Evolutionary conservation across 1,284 basidiomycete species (phyloP).

Genomic region (Thecaphora frezii): DNA sequence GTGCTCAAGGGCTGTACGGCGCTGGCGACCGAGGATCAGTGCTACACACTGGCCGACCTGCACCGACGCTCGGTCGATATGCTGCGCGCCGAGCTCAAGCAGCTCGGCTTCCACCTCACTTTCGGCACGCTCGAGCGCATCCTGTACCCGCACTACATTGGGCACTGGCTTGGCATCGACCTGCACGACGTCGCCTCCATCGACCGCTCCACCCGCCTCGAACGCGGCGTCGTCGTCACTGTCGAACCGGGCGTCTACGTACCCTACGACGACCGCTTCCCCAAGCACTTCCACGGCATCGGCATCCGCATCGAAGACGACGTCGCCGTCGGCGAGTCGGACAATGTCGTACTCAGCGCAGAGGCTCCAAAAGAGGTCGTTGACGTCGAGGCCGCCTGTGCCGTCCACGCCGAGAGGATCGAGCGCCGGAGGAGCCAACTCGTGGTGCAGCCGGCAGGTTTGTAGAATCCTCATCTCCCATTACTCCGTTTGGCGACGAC

Average conservation of each 20-base stretch:
- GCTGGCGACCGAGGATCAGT: constrained; percentile 62
- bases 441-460: too few species aligned
- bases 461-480: too few species aligned
- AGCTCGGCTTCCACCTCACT: constrained; percentile 73
- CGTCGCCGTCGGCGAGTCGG: constrained; percentile 39
- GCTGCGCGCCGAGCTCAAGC: constrained; percentile 73
- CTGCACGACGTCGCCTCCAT: constrained; percentile 54
- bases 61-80: constrained; percentile 75
- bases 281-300: constrained; percentile 49
- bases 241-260: constrained; percentile 57
- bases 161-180: constrained; percentile 80
- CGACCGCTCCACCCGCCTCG: constrained; percentile 38
- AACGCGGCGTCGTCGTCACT: constrained; percentile 50
- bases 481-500: too few species aligned
- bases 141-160: constrained; percentile 82
- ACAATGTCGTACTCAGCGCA: constrained; percentile 42
- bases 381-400: constrained; percentile 53
- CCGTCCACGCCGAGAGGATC: neutral
- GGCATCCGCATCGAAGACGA: constrained; percentile 58
- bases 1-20: constrained; percentile 72
- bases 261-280: constrained; percentile 46
- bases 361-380: constrained; percentile 52
- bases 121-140: constrained; percentile 70
- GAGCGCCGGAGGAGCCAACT: neutral
- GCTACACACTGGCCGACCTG: constrained; percentile 72